Base-by-base conservation (phyloP, 129 eudicot genomes). In the Chrysanthemum seticuspe region DNA sequence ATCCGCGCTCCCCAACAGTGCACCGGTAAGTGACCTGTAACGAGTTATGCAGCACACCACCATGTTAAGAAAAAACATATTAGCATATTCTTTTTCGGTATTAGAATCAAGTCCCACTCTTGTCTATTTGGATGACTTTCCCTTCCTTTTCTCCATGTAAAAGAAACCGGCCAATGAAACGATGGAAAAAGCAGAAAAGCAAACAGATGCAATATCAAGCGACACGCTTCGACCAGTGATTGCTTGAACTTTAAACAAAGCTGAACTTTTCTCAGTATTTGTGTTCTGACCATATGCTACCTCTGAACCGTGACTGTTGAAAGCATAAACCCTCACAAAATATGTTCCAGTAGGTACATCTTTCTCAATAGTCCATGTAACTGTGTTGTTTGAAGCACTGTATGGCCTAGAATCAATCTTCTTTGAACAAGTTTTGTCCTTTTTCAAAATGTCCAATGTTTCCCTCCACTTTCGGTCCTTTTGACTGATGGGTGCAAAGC, bases 391-490 rank as follows among this genome's bases (percentile, higher is more conserved):
- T 11, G 89, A 65, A 4, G 86, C 23, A 12, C 13, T 63, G 79
- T 84, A 89, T 23, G 89, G 91, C 70, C 49, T 73, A 1, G 76
- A 36, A 13, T 78, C 82, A 8, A 89, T 81, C 66, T 73, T 70
- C 72, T 73, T 73, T 53, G 73, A 84, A 77, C 97, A 89, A 29
- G 97, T 86, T 67, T 82, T 89, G 82, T 89, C 96, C 66, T 87
- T 92, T 7, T 50, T 57, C 50, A 92, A 29, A 14, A 72, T 50
- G 40, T 86, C 87, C 19, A 7, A 64, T 0, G 91, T 85, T 59
- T 83, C 82, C 29, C 97, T 82, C 94, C 96, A 87, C 1, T 73
- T 83, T 6, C 96, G 78, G 70, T 87, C 94, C 61, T 63, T 49
- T 65, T 92, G 96, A 83, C 96, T 92, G 9, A 82, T 70, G 0